Percentiles rank a stretch among this genome's conserved stretches.
phyloP scores from a whole-genome alignment of 2,329 filamentous ascomycete genomes.

The Furcasterigmium furcatum region DNA sequence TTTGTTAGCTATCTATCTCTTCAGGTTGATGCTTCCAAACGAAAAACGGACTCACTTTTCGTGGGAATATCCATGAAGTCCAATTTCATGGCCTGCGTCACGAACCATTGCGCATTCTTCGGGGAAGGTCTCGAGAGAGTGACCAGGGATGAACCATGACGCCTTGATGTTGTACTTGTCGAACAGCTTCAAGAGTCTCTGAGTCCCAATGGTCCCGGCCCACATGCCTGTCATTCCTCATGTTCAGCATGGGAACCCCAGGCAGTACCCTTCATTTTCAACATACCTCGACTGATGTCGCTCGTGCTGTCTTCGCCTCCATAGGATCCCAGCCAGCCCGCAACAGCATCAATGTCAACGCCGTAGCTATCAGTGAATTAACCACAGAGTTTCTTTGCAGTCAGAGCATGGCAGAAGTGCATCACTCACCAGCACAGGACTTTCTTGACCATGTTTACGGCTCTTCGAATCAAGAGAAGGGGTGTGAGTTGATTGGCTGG shows the following conservation, averaged over 20 bases:
- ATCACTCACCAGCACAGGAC: no score
- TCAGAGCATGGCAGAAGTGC: no score
- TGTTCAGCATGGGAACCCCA: no score
- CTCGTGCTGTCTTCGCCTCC: constrained; percentile 68
- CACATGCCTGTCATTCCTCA: constrained; percentile 60
- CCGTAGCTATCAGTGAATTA: constrained; percentile 58
- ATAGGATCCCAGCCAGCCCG: constrained; percentile 73
- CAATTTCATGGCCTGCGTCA: constrained; percentile 44
- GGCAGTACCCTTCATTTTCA: no score
- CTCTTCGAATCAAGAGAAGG: no score
- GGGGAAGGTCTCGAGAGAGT: constrained; percentile 45
- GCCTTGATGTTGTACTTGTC: constrained; percentile 72
- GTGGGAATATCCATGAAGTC: constrained; percentile 68
- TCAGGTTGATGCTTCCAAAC: no score
- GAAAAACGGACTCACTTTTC: no score
- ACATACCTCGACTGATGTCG: constrained; percentile 70
- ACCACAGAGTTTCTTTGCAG: no score
- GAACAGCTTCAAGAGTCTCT: constrained; percentile 66
- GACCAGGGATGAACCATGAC: constrained; percentile 47
- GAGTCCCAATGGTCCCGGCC: constrained; percentile 64
- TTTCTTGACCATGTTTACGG: no score
- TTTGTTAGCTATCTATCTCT: no score
- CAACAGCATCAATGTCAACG: constrained; percentile 72
- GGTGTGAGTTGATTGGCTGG: no score
- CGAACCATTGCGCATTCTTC: constrained; percentile 38